Evolutionary conservation across 257 asterid genomes (phyloP), one percentile per base, ranked within the genome.

Genomic region (Cynanchum wilfordii): DNA sequence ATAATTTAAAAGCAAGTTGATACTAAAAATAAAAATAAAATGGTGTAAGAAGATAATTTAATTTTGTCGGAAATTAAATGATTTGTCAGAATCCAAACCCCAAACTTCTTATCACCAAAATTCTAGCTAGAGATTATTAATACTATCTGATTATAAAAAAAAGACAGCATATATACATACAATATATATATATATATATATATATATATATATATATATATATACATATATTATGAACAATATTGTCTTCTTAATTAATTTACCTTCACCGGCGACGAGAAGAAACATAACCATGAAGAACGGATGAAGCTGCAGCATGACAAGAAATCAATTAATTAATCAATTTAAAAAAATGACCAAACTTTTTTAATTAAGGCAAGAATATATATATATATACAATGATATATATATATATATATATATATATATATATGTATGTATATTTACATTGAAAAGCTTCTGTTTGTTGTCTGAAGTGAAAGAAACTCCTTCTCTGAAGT

Each of bases 221-320:
- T n/a, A n/a, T n/a, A n/a, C n/a, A n/a, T n/a, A n/a, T n/a, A n/a
- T n/a, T n/a, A 66, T 1, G 42, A 68, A 24, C 29, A 36, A 36
- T 36, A n/a, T 33, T 36, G 40, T 4, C 40, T 36, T 36, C 40
- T 36, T 36, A 42, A 51, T 12, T 68, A 17, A 22, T 58, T 69
- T 79, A 89, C 96, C 96, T 87, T 89, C 84, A 64, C 96, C 96
- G 0, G 78, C 72, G 10, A 83, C 40, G 74, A 89, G 69, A 69
- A 89, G 63, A 69, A 86, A 84, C 15, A 87, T 44, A 70, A 86
- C 73, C 96, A 89, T 89, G 10, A 89, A 84, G 62, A 89, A 62
- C 13, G 92, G 96, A 15, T 89, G 96, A 73, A 87, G 54, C 96
- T 89, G 87, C 57, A 54, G 4, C 16, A 27, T 33, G 7, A 71